Base-by-base conservation (phyloP, 805 yeast genomes). In the Barnettozyma pratensis region DNA sequence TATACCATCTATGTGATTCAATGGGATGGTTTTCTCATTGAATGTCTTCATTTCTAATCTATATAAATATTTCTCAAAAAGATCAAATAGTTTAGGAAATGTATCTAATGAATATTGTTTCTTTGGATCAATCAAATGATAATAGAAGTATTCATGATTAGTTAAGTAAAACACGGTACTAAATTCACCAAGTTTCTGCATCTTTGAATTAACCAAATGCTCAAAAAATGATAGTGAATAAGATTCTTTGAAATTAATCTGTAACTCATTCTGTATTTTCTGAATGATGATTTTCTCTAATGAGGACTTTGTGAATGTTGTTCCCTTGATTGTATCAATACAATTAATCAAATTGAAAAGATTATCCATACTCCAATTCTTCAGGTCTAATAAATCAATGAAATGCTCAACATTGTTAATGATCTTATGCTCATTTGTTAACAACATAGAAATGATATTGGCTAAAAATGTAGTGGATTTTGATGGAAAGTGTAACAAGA, bases 51-150 rank as follows among this genome's bases (percentile, higher is more conserved):
- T 19, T 4, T 37, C 30, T 10, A 47, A 9, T 42, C 35, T 47
- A 7, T 5, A 7, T n/a, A 42, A 7, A 31, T 42, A 42, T 3
- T 14, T 10, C 14, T 19, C 45, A 31, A 40, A 31, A 10, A 19
- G 25, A 5, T 30, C 27, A 28, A 37, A 31, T 41, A 49, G n/a
- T 7, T 27, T 30, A 3, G 38, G 27, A 35, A 49, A 49, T 1
- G 36, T 37, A 12, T 29, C 37, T 9, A 27, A 6, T 8, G 44
- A 2, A 36, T 49, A 42, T 4, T 19, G 8, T 8, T 39, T 27
- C 36, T 49, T 49, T 31, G 52, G 49, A 45, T 49, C 52, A 26
- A 49, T 36, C n/a, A 45, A 25, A 37, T 49, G 48, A 28, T 42
- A 49, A n/a, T 45, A 49, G 25, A 49, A 40, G 29, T 36, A 45